Conservation (phyloP, 331 rosid species). For the Acacia concinna region DNA sequence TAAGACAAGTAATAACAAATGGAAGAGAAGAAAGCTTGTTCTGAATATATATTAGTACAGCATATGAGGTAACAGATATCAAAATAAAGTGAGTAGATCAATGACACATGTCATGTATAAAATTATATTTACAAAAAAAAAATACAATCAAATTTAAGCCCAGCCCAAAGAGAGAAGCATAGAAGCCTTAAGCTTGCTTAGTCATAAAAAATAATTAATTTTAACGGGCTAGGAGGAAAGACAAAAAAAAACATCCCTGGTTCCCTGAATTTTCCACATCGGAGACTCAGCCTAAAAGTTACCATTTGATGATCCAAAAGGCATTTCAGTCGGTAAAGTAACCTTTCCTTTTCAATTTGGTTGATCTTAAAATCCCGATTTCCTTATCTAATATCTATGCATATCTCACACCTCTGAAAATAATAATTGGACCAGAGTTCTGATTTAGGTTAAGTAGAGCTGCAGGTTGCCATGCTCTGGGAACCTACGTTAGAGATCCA, state of each 20-base stretch:
- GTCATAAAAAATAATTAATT: not conserved
- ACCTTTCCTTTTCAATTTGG: too few relatives aligned
- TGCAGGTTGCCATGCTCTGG: not conserved
- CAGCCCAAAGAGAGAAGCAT: not conserved
- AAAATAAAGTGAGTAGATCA: not conserved
- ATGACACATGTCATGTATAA: not conserved
- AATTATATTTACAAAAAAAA: not conserved
- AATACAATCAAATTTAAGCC: not conserved
- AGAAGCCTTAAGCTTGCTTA: not conserved
- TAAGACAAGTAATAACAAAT: not conserved
- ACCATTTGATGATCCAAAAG: slow-evolving; percentile 35
- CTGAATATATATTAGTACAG: not conserved
- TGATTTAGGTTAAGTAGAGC: not conserved
- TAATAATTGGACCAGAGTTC: not conserved
- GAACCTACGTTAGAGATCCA: not conserved
- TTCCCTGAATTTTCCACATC: slow-evolving; percentile 39
- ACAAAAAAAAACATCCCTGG: slow-evolving; percentile 46
- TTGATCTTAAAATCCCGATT: not conserved
- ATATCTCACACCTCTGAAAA: not conserved
- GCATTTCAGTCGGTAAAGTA: not conserved
- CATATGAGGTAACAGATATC: not conserved
- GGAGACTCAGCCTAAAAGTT: slow-evolving; percentile 38
- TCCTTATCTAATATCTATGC: not conserved
- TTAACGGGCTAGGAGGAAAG: not conserved
- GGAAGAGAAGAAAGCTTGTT: not conserved